Conservation (phyloP, 345 rosid species). For the Citrus sp. region DNA sequence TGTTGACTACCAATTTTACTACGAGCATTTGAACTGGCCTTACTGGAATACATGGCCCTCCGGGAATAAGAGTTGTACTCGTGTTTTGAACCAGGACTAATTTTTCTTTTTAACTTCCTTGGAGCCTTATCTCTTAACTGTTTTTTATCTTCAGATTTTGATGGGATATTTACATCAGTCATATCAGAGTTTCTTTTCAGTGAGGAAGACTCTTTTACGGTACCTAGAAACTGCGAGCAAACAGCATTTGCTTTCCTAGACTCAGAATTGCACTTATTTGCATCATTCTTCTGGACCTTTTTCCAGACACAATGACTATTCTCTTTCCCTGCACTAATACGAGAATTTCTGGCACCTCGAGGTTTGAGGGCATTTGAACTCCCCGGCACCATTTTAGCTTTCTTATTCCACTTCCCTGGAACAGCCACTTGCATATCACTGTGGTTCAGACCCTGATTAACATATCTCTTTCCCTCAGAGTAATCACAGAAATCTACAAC, state of each 20-base stretch:
- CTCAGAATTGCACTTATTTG: conserved; percentile 16
- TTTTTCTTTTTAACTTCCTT: conserved; percentile 35
- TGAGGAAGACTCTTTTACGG: conserved; percentile 17
- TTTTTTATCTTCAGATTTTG: conserved; percentile 23
- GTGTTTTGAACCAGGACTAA: conserved; percentile 25
- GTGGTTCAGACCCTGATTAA: conserved; percentile 4
- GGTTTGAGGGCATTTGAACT: conserved; percentile 21
- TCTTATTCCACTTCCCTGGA: conserved; percentile 27
- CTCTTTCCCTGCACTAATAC: conserved; percentile 29
- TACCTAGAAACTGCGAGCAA: conserved; percentile 11
- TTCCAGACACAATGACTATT: conserved; percentile 48
- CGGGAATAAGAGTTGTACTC: conserved; percentile 15
- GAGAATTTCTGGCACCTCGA: conserved; percentile 23
- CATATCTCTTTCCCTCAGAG: conserved; percentile 10
- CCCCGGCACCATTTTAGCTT: conserved; percentile 24
- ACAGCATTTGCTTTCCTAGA: conserved; percentile 20
- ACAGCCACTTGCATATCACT: conserved; percentile 12
- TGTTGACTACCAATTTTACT: conserved; percentile 12
- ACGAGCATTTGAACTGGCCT: conserved; percentile 13
- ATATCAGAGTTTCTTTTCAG: conserved; percentile 21
- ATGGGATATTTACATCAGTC: conserved; percentile 13
- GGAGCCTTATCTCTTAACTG: conserved; percentile 22
- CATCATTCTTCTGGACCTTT: conserved; percentile 41
- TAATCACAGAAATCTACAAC: conserved; percentile 15
- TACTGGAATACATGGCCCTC: conserved; percentile 29